Evolutionary conservation across 768 basidiomycete species (phyloP).

Genomic region (Boletus vinaceobasis): DNA sequence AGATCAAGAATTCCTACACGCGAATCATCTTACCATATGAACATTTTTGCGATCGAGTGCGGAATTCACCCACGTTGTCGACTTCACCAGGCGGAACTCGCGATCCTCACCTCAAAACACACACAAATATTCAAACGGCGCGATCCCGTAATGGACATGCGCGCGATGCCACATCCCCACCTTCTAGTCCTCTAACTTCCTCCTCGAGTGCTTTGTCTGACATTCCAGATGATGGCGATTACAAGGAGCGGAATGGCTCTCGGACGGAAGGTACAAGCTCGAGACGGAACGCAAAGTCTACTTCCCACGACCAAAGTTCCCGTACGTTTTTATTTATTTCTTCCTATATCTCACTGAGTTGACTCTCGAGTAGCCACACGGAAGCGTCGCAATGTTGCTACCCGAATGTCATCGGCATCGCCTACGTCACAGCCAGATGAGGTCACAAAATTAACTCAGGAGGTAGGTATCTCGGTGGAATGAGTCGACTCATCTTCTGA

Average conservation of each 20-base stretch:
- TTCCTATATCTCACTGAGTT: constrained; percentile 8
- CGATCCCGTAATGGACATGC: constrained; percentile 38
- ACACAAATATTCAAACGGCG: constrained; percentile 44
- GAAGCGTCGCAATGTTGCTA: constrained; percentile 17
- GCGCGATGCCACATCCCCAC: constrained; percentile 53
- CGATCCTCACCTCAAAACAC: constrained; percentile 53
- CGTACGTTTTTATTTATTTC: constrained; percentile 28
- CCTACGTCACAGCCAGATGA: constrained; percentile 27
- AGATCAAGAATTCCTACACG: constrained; percentile 86
- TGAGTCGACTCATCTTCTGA: constrained; percentile 15
- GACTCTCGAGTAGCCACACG: constrained; percentile 34
- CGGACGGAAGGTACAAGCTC: constrained; percentile 39
- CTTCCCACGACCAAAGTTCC: constrained; percentile 47
- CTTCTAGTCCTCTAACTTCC: constrained; percentile 72
- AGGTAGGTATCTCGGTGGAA: constrained; percentile 42
- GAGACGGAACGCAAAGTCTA: constrained; percentile 51
- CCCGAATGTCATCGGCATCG: constrained; percentile 24
- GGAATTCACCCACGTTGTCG: constrained; percentile 54
- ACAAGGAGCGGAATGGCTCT: constrained; percentile 49
- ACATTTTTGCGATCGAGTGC: constrained; percentile 75
- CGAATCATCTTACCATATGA: constrained; percentile 96
- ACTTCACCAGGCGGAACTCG: constrained; percentile 38
- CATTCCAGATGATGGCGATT: constrained; percentile 72
- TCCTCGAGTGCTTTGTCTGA: constrained; percentile 79
- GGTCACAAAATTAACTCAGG: constrained; percentile 46